Evolutionary conservation across 768 basidiomycete species (phyloP).

Genomic region (Imleria badia): DNA sequence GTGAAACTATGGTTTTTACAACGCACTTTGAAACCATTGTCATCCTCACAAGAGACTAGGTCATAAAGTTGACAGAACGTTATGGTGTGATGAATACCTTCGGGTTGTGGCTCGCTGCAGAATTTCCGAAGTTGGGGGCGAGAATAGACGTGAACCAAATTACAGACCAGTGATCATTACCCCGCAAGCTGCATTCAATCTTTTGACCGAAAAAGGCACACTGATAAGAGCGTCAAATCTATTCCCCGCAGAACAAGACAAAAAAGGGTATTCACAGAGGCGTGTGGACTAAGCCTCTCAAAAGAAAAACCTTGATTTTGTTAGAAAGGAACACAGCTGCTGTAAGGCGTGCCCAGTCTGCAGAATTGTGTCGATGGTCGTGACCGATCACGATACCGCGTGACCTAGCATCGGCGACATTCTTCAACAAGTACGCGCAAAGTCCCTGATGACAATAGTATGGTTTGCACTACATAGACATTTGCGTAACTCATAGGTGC

Average conservation of each 20-base stretch:
- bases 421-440: constrained; percentile 63
- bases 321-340: constrained; percentile 66
- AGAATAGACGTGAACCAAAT: background rate
- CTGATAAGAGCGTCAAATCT: constrained; percentile 37
- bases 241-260: background rate
- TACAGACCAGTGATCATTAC: constrained; percentile 84
- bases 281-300: constrained; percentile 73
- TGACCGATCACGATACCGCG: constrained; percentile 83
- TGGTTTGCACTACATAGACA: background rate
- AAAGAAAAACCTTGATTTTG: constrained; percentile 68
- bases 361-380: constrained; percentile 82
- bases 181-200: constrained; percentile 69
- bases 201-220: constrained; percentile 76
- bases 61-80: constrained; percentile 1
- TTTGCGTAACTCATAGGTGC: background rate
- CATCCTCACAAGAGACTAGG: constrained; percentile 46
- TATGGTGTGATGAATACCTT: constrained; percentile 48
- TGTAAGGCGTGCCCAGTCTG: constrained; percentile 73
- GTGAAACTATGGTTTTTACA: background rate
- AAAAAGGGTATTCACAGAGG: constrained; percentile 53
- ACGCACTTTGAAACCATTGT: constrained; percentile 84
- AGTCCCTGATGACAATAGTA: constrained; percentile 58
- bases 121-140: background rate
- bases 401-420: constrained; percentile 49
- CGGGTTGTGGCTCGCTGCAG: constrained; percentile 80